Evolutionary conservation across 2,329 filamentous ascomycete species (phyloP), one percentile per base, ranked within the genome.

Genomic region (Teratosphaeria viscida): DNA sequence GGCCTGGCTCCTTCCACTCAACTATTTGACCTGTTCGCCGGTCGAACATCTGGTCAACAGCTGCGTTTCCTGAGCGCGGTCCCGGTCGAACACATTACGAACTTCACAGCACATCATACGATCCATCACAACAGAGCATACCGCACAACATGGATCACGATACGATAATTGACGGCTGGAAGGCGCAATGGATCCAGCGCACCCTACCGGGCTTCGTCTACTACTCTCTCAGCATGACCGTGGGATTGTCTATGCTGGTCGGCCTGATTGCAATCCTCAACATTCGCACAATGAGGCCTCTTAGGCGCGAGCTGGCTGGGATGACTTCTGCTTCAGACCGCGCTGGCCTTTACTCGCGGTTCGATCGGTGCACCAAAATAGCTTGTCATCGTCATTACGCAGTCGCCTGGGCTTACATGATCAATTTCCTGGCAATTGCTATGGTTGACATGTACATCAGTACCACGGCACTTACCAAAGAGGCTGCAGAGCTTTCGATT

Each of bases 381-480:
- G 54, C 49, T 10, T 61, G 60, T n/a, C 61, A 57, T 23, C 34
- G 54, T 37, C 56, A 63, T 26, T 65, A 59, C 54, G 49, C 52
- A 26, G 19, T 64, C 59, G 57, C 61, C 14, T 55, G 39, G 54
- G 26, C 62, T 35, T 65, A 57, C 61, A 34, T 64, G 35, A 16
- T 61, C 16, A 53, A 64, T 35, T 58, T 60, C 7, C 37, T 66
- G 16, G 57, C 53, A 2, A 60, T 67, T 37, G 62, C 59, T 49
- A 11, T 58, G 19, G 60, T 64, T 16, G 65, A 67, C 55, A 62
- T 61, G 5, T 59, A 54, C 16, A 63, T 67, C 32, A 49, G 57
- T 23, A 55, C 63, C 34, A 57, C 27, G 19, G 58, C 59, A 1
- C 26, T 65, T 12, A 61, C 57, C 55, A 39, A 62, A 4, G 64